Percentiles rank a stretch among this genome's conserved stretches.
phyloP scores from a whole-genome alignment of 441 rosid species.

The Erodium trifolium region DNA sequence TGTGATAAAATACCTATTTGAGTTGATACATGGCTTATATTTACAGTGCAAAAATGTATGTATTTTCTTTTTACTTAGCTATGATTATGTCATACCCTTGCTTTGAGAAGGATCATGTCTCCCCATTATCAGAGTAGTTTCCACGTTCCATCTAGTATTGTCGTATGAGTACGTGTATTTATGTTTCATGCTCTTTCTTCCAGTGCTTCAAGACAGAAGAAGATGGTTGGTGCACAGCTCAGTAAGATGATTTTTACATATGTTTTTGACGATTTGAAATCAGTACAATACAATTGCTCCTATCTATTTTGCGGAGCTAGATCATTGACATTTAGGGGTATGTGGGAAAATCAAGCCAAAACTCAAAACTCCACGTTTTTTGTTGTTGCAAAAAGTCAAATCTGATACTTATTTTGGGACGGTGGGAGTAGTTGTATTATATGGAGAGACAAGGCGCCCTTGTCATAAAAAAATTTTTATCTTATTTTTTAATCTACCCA shows the following conservation, averaged over 20 bases:
- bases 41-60: not conserved
- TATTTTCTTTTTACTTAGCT: not conserved
- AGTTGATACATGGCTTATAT: not conserved
- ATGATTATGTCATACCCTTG: not conserved
- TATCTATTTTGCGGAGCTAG: not conserved
- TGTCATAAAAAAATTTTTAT: not conserved
- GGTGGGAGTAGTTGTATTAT: not conserved
- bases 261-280: not conserved
- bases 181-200: slow-evolving; percentile 8
- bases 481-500: not conserved
- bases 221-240: not conserved
- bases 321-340: not conserved
- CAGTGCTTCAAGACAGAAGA: slow-evolving; percentile 1
- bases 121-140: not conserved
- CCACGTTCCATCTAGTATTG: not conserved
- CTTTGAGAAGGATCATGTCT: not conserved
- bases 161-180: not conserved
- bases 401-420: not conserved
- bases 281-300: not conserved
- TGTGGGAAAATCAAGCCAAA: too few relatives aligned
- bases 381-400: too few relatives aligned
- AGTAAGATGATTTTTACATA: not conserved
- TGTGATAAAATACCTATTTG: not conserved
- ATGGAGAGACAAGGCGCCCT: not conserved
- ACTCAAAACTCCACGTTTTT: too few relatives aligned